Conservation (phyloP, 139 green algal genomes). For the Diplosphaera chodatii region DNA sequence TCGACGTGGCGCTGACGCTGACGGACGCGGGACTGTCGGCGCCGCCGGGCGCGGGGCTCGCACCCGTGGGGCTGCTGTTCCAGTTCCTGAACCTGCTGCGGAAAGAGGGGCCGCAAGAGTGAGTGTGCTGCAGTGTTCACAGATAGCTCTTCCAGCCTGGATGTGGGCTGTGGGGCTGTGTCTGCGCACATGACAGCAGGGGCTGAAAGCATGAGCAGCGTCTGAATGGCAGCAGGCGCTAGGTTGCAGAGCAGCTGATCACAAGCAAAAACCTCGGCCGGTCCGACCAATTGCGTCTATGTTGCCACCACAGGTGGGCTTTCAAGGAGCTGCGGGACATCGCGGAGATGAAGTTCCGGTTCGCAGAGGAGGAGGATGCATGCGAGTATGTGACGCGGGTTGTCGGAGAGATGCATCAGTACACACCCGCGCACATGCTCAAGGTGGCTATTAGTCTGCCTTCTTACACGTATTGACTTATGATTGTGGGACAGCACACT, state of each 20-base stretch:
- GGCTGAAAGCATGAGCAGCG: no score
- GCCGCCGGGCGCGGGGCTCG: conserved; percentile 58
- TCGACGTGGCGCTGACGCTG: conserved; percentile 64
- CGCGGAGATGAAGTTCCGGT: conserved; percentile 62
- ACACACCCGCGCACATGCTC: conserved; percentile 54
- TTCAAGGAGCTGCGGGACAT: conserved; percentile 78
- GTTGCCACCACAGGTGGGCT: conserved; percentile 72
- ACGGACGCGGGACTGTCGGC: conserved; percentile 78
- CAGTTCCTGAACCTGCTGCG: conserved; percentile 59
- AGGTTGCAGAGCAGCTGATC: no score
- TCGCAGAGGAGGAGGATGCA: conserved; percentile 78
- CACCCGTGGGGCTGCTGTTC: conserved; percentile 63
- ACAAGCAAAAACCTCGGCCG: no score
- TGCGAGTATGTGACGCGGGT: conserved; percentile 64
- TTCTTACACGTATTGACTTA: no score
- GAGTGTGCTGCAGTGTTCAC: no score
- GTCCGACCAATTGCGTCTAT: no score
- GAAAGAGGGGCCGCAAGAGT: no score
- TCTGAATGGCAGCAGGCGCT: no score
- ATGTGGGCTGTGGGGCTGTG: no score
- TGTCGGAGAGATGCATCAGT: conserved; percentile 41
- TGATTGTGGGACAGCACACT: not conserved
- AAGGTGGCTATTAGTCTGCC: not conserved
- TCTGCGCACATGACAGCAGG: no score
- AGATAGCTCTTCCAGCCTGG: conserved; percentile 66